Percentiles rank a stretch among this genome's conserved stretches.
phyloP scores from a whole-genome alignment of 2,329 filamentous ascomycete species.

The Penicillium sp. region DNA sequence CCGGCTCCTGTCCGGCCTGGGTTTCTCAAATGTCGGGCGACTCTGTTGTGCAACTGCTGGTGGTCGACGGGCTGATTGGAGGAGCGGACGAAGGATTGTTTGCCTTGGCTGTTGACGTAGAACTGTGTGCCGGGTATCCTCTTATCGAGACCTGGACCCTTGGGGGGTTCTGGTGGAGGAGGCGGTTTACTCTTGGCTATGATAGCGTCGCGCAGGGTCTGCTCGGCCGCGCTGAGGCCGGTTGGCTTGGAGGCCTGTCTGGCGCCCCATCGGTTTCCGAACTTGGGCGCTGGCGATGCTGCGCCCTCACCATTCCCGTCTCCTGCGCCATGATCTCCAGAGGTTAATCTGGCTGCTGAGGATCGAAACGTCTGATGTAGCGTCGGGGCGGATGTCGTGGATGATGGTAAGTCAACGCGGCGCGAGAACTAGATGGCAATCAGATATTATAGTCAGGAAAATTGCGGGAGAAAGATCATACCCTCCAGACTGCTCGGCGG shows the following conservation, averaged over 20 bases:
- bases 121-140: not conserved
- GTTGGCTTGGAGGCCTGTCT: slow-evolving; percentile 22
- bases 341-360: slow-evolving; percentile 27
- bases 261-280: slow-evolving; percentile 29
- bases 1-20: not conserved
- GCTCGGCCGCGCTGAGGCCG: slow-evolving; percentile 35
- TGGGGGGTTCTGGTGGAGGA: slow-evolving; percentile 4
- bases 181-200: slow-evolving; percentile 20
- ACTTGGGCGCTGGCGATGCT: slow-evolving; percentile 26
- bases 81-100: not conserved
- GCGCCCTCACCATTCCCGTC: slow-evolving; percentile 24
- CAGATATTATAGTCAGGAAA: not conserved
- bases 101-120: not conserved
- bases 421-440: slow-evolving; percentile 35
- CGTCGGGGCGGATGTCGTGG: slow-evolving; percentile 29
- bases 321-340: slow-evolving; percentile 28
- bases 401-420: slow-evolving; percentile 37
- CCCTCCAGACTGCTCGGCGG: slow-evolving; percentile 36
- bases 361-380: slow-evolving; percentile 37
- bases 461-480: slow-evolving; percentile 15
- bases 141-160: not conserved
- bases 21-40: not conserved
- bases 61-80: not conserved
- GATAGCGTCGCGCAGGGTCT: slow-evolving; percentile 33
- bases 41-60: not conserved